Evolutionary conservation across 441 rosid genomes (phyloP).

Genomic region (Adansonia grandidieri): DNA sequence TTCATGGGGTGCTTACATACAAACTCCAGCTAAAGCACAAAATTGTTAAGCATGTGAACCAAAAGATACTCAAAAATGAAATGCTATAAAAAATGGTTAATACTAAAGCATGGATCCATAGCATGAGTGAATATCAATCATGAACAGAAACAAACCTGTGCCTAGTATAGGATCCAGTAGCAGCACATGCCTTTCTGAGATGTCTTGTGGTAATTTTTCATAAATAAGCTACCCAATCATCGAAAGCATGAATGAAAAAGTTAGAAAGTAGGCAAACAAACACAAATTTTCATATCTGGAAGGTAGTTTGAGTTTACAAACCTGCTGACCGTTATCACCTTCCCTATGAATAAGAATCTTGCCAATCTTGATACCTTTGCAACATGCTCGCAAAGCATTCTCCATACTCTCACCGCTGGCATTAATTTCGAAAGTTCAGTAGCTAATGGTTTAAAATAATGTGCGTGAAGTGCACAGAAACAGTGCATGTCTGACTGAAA

Average conservation of each 20-base stretch:
- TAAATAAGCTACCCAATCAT: conserved; percentile 72
- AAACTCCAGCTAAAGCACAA: not conserved
- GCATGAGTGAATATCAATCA: not conserved
- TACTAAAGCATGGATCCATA: not conserved
- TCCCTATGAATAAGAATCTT: conserved; percentile 94
- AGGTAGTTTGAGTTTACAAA: conserved; percentile 35
- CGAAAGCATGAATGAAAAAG: conserved; percentile 28
- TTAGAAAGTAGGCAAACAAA: conserved; percentile 27
- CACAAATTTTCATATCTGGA: conserved; percentile 13
- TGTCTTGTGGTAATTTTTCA: conserved; percentile 89
- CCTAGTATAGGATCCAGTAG: conserved; percentile 94
- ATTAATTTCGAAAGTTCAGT: conserved; percentile 24
- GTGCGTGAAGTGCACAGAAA: not conserved
- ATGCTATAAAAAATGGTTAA: conserved; percentile 16
- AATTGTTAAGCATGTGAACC: not conserved
- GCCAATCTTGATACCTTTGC: conserved; percentile 97
- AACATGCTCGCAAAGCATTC: conserved; percentile 92
- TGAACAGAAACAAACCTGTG: conserved; percentile 63
- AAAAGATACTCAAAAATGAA: not conserved
- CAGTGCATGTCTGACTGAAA: not conserved
- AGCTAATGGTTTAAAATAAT: conserved; percentile 16
- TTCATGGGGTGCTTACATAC: not conserved
- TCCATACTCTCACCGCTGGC: conserved; percentile 97
- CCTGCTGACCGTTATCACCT: conserved; percentile 98
- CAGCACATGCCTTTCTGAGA: conserved; percentile 88